phyloP scores from a whole-genome alignment of 495 filamentous ascomycete species.

The Daldinia caldariorum region DNA sequence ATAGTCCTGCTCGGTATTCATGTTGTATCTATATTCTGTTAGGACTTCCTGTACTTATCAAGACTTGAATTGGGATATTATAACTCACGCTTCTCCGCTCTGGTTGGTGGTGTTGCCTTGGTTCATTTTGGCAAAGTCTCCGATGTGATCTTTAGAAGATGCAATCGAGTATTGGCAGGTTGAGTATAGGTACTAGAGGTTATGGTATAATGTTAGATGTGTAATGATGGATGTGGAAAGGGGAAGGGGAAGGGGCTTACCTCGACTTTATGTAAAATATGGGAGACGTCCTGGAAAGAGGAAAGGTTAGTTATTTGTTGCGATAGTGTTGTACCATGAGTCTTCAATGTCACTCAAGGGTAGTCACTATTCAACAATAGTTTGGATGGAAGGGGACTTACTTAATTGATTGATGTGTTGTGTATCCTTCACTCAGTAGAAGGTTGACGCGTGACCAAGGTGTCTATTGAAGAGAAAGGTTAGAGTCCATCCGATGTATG shows the following conservation, averaged over 20 bases:
- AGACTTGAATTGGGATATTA: neutral
- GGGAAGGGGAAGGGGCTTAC: neutral
- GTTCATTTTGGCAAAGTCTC: neutral
- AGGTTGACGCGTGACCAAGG: neutral
- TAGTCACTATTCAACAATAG: constrained; percentile 1
- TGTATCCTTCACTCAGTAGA: neutral
- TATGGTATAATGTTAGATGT: constrained; percentile 4
- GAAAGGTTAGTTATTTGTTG: neutral
- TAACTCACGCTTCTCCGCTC: neutral
- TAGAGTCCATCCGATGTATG: constrained; percentile 1
- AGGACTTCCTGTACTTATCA: neutral
- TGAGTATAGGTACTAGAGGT: neutral
- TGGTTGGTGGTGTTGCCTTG: neutral
- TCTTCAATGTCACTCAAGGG: neutral
- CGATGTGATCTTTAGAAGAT: too few relatives aligned
- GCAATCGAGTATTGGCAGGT: neutral
- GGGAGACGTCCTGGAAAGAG: neutral
- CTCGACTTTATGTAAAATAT: neutral
- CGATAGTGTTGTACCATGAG: neutral
- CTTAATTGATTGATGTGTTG: neutral
- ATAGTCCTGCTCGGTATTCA: too few relatives aligned
- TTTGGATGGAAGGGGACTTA: neutral
- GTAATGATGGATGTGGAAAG: neutral
- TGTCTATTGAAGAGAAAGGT: neutral
- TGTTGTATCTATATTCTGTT: neutral